Evolutionary conservation across 164 flowering plant species (phyloP).

Genomic region (Sextonia rubra): DNA sequence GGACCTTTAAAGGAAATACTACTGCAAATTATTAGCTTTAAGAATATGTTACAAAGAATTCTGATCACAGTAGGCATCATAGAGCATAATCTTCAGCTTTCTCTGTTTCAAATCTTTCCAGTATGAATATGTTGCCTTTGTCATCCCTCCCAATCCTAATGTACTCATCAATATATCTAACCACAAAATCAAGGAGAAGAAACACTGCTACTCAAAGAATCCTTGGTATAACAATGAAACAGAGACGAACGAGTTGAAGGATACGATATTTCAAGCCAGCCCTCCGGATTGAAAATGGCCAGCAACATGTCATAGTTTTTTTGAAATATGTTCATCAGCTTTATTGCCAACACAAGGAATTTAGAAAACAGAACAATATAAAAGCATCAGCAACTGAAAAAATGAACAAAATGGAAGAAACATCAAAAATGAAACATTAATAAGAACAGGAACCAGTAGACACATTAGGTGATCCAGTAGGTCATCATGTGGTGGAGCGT

Average conservation of each 20-base stretch:
- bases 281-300: constrained; percentile 88
- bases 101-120: constrained; percentile 51
- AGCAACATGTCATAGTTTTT: constrained; percentile 75
- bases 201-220: neutral
- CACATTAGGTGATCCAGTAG: too few relatives aligned
- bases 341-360: neutral
- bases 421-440: neutral
- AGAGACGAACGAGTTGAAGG: constrained; percentile 25
- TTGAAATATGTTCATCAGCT: constrained; percentile 79
- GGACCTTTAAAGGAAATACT: too few relatives aligned
- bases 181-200: neutral
- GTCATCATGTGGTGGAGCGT: too few relatives aligned
- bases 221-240: neutral
- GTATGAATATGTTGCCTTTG: constrained; percentile 71
- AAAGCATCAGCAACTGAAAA: neutral
- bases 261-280: constrained; percentile 95
- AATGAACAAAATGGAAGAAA: too few relatives aligned
- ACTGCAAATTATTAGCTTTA: too few relatives aligned
- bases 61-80: neutral
- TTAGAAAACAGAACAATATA: neutral
- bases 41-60: too few relatives aligned
- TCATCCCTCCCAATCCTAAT: constrained; percentile 88
- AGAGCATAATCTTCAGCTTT: neutral
- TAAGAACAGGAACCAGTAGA: too few relatives aligned
- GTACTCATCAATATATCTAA: constrained; percentile 72